Evolutionary conservation across 177 flowering plant species (phyloP).

Genomic region (Vitis hybrid): DNA sequence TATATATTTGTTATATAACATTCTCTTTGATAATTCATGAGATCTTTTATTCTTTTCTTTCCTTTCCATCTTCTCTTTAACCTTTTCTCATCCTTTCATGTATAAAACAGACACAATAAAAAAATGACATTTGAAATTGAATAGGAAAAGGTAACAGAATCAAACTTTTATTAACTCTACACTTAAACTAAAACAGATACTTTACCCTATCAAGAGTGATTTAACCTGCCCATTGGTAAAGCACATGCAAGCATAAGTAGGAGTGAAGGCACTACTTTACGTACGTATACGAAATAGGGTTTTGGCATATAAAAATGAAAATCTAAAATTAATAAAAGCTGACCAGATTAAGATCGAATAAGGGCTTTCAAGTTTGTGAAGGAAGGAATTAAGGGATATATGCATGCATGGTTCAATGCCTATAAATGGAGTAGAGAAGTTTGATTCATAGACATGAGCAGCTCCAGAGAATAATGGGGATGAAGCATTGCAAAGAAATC

Average conservation of each 20-base stretch:
- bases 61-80: neutral
- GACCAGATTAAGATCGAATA: slow-evolving; percentile 3
- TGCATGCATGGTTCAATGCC: neutral
- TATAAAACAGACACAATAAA: neutral
- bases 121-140: no score
- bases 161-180: neutral
- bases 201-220: slow-evolving; percentile 14
- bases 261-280: slow-evolving; percentile 7
- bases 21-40: neutral
- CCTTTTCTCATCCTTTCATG: neutral
- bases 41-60: neutral
- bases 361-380: slow-evolving; percentile 17
- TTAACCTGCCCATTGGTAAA: neutral
- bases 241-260: slow-evolving; percentile 13
- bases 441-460: no score
- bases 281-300: neutral
- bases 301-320: neutral
- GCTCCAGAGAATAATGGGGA: slow-evolving; percentile 6
- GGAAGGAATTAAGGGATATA: slow-evolving; percentile 18
- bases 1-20: no score
- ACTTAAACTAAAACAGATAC: neutral
- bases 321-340: neutral
- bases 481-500: slow-evolving; percentile 4
- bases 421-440: slow-evolving; percentile 6
- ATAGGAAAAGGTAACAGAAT: neutral